Evolutionary conservation across 495 filamentous ascomycete genomes (phyloP).

Genomic region (Cairneyella variabilis): DNA sequence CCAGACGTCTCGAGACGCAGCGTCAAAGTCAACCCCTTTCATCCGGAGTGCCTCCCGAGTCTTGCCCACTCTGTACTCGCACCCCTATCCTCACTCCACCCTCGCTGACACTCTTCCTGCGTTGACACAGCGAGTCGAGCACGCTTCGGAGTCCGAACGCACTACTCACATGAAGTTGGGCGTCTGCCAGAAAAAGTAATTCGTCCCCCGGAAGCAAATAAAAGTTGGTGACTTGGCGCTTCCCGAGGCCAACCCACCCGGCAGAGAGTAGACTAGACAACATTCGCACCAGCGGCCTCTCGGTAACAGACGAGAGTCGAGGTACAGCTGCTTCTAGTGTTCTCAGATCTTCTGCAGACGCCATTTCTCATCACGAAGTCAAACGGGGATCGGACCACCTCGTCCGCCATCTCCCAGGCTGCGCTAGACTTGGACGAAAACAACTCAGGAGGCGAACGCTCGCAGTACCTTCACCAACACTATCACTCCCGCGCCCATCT

Average conservation of each 20-base stretch:
- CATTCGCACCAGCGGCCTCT: background rate
- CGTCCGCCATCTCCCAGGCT: background rate
- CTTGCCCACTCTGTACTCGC: background rate
- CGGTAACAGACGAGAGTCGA: too few relatives aligned
- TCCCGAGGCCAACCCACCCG: background rate
- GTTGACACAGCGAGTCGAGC: background rate
- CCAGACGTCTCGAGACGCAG: background rate
- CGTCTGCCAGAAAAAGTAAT: slow-evolving; percentile 18
- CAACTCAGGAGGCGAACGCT: slow-evolving; percentile 2
- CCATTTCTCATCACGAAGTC: background rate
- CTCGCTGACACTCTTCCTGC: background rate
- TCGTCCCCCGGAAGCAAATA: slow-evolving; percentile 1
- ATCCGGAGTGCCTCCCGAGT: background rate
- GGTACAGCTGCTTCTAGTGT: too few relatives aligned
- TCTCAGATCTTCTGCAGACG: background rate
- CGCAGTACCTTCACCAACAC: slow-evolving; percentile 11
- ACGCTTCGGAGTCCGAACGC: background rate
- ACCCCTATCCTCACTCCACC: background rate
- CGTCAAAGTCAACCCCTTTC: slow-evolving; percentile 1
- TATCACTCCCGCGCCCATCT: slow-evolving; percentile 5
- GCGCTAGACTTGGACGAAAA: slow-evolving; percentile 13
- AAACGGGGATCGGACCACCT: slow-evolving; percentile 5
- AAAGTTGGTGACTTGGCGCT: background rate
- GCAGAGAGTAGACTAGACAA: background rate
- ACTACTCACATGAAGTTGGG: background rate